Base-by-base conservation (phyloP, 2,329 filamentous ascomycete genomes). In the Ceratocystis eucalypticola region DNA sequence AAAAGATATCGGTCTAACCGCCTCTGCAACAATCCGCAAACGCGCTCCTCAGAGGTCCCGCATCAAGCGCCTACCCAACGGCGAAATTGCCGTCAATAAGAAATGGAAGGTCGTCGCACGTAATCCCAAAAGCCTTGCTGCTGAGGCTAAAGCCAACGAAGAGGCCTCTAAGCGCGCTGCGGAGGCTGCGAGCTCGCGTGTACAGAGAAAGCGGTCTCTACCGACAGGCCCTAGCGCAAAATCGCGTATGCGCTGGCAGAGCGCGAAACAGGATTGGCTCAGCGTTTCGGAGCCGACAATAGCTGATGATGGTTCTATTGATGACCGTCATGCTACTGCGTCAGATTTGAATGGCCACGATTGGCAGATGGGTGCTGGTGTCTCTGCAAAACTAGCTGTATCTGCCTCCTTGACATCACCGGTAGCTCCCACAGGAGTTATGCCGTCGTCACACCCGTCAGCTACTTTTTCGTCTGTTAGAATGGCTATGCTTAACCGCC, bases 51-150 rank as follows among this genome's bases (percentile, higher is more conserved):
- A 67, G 37, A 59, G 63, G 4, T 67, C 66, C 3, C 66, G 66
- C 5, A 50, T 63, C 20, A 66, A 66, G 59, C 57, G 64, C 8
- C 20, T 65, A 20, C 64, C 66, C 28, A 68, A 68, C 12, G 64
- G 66, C 8, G 66, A 65, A 37, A 55, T 66, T 57, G 64, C 59
- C 22, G 64, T 55, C 30, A 68, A 69, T 45, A 68, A 69, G 53
- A 68, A 67, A 20, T 67, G 66, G 66, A 67, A 67, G 62, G 66
- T 67, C 5, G 66, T 67, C 17, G 66, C 66, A 2, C 64, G 61
- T 2, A 66, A 65, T 37, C 66, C 66, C 25, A 69, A 67, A 50
- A 66, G 62, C 20, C 59, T 68, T 25, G 67, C 66, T 5, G 65
- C 65, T 33, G 64, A 66, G 53, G 45, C 64, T 12, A 64, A 66